These are phyloP conservation scores for Vaccinium corymbosum DNA, from an alignment of 148 eudicot species.

Conservation along the genomic window DNA sequence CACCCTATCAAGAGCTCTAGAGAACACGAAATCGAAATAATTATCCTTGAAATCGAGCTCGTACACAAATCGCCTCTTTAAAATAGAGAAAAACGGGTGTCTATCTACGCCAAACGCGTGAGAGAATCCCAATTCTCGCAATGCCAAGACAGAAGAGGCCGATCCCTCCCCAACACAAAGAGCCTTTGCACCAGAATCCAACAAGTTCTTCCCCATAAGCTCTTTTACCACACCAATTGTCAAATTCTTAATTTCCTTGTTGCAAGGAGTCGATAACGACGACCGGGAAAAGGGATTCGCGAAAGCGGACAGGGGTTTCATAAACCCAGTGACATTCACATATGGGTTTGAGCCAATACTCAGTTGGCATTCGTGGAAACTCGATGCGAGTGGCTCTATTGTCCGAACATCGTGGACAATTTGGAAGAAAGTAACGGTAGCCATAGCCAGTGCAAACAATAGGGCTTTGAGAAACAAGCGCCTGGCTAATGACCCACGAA, in stretches of 20 bases:
- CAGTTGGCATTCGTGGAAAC: conserved; percentile 38
- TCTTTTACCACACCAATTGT: conserved; percentile 50
- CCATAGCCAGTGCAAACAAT: conserved; percentile 45
- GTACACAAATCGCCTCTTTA: conserved; percentile 47
- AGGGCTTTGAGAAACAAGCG: conserved; percentile 48
- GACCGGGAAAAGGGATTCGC: conserved; percentile 27
- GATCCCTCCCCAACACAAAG: conserved; percentile 77
- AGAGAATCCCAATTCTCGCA: conserved; percentile 54
- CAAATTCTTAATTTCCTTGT: conserved; percentile 39
- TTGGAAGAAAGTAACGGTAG: conserved; percentile 49
- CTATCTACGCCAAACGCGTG: conserved; percentile 44
- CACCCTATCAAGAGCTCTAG: conserved; percentile 63
- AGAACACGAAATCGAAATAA: conserved; percentile 59
- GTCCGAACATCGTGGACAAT: conserved; percentile 42
- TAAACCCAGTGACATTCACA: conserved; percentile 22
- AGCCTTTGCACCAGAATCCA: conserved; percentile 44
- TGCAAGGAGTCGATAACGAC: conserved; percentile 17
- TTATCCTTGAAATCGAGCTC: conserved; percentile 56
- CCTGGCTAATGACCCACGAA: conserved; percentile 57
- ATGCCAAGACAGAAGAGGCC: conserved; percentile 30
- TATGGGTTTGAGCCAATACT: conserved; percentile 27
- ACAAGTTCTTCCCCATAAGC: conserved; percentile 55
- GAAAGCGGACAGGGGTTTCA: conserved; percentile 30
- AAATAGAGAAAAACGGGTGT: conserved; percentile 60
- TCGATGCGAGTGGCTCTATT: conserved; percentile 26